Evolutionary conservation across 768 basidiomycete genomes (phyloP), one percentile per base, ranked within the genome.

Genomic region (Tephrocybe sp.): DNA sequence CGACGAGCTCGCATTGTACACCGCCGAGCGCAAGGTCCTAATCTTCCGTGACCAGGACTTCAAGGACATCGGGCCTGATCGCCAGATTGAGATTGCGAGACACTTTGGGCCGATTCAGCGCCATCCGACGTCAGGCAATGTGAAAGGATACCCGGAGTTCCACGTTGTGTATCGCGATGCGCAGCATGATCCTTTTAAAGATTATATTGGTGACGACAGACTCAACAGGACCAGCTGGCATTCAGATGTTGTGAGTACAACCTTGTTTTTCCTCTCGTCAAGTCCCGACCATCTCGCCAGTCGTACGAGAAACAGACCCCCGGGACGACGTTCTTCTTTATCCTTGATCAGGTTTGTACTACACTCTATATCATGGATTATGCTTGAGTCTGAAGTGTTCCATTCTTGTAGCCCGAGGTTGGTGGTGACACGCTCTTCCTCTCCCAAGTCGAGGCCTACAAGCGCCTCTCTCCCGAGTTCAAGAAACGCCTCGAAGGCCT

Each of bases 31-130:
- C 39, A 81, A 79, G 62, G 70, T 82, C 31, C 60, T 83, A 9
- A 43, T 81, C 5, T 80, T 82, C 72, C 74, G 81, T 16, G 74
- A 83, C 63, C 82, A 83, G 55, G 77, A 83, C 62, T 82, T 83
- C 67, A 82, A 80, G 65, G 79, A 81, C 53, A 53, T 82, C n/a
- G 65, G 67, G 1, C 69, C 77, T 7, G 78, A 82, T 36, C 62
- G 69, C 48, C 80, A 81, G 54, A 75, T 81, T 52, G 79, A 76
- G 58, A 72, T 80, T 32, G 75, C 76, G 7, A 75, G 73, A 32
- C 69, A 74, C 50, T 78, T 74, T 51, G 76, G 75, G 7, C 75
- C 71, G 23, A 74, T 77, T 45, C 77, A 77, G 17, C 62, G 64
- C 39, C 74, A 77, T 50, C 75, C 75, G 3, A 75, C 70, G 8